Evolutionary conservation across 148 eudicot genomes (phyloP), one percentile per base, ranked within the genome.

Genomic region (Rhododendron mucronatum): DNA sequence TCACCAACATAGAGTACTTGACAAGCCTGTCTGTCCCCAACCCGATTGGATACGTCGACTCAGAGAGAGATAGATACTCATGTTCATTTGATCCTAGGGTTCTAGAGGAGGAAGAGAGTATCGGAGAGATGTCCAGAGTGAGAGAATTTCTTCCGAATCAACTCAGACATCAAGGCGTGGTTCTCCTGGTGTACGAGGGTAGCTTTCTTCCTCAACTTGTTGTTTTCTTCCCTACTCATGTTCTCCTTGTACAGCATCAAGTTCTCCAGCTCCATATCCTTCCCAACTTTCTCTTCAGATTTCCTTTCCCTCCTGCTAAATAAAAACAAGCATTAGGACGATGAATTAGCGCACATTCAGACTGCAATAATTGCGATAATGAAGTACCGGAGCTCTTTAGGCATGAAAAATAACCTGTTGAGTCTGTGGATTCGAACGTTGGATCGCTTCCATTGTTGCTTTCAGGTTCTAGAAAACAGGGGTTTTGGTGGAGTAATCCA

Each of bases 101-200:
- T 71, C 76, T 71, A 41, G 76, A 71, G 76, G 76, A 71, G 76
- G 5, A 71, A 30, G 41, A 76, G 48, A 35, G 76, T 71, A 35
- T 14, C 30, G 18, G 39, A 10, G 39, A 71, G 76, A 71, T 35
- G 41, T 3, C 12, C 1, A 6, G 28, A 30, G 7, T 7, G n/a
- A n/a, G 47, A 28, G 76, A 86, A 82, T 87, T 88, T 94, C 79
- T 90, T 91, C 82, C 90, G 90, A 67, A 51, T 51, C 11, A 93
- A 89, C 86, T 90, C 86, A 2, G 92, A 88, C 82, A 92, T 83
- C 30, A 96, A 92, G 53, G 91, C 94, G 77, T 89, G 88, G 51
- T 94, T 96, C 33, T 33, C 33, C 1, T 33, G 33, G 33, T 33
- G 33, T 33, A 33, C 0, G 33, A 33, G 33, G 33, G 33, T 33